These are phyloP conservation scores for Saprolegnia parasitica DNA, from an alignment of 352 stramenopile species.

Conservation along the genomic window DNA sequence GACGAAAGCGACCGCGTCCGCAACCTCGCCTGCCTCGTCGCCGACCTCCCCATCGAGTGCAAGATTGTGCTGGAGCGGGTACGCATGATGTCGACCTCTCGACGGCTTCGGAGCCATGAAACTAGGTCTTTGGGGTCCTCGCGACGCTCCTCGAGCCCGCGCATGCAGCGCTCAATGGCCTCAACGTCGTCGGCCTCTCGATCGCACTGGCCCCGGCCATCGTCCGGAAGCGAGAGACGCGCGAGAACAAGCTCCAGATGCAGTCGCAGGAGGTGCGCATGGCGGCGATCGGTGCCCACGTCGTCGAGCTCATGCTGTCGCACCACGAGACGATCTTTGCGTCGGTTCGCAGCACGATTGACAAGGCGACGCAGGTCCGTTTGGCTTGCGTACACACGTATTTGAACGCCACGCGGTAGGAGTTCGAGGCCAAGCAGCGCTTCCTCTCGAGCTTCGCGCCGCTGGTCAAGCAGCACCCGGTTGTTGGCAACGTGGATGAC, in stretches of 20 bases:
- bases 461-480: slow-evolving; percentile 2
- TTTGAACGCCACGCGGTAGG: background rate
- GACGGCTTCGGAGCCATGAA: background rate
- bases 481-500: background rate
- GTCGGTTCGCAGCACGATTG: slow-evolving; percentile 53
- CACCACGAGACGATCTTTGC: slow-evolving; percentile 77
- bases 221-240: slow-evolving; percentile 65
- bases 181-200: slow-evolving; percentile 57
- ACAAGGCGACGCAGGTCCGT: slow-evolving; percentile 52
- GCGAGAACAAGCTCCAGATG: slow-evolving; percentile 8
- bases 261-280: slow-evolving; percentile 13
- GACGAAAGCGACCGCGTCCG: slow-evolving; percentile 71
- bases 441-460: slow-evolving; percentile 7
- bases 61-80: slow-evolving; percentile 70
- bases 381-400: slow-evolving; percentile 57
- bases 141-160: slow-evolving; percentile 45
- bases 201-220: slow-evolving; percentile 68
- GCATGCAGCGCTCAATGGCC: slow-evolving; percentile 54
- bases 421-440: slow-evolving; percentile 12
- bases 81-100: slow-evolving; percentile 41
- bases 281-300: slow-evolving; percentile 34
- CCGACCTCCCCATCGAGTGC: slow-evolving; percentile 59
- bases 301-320: slow-evolving; percentile 74
- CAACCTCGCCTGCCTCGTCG: slow-evolving; percentile 76
- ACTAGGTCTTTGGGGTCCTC: slow-evolving; percentile 25